These are phyloP conservation scores for Raffaelea arxii DNA, from an alignment of 2,329 filamentous ascomycete species.

Conservation along the genomic window DNA sequence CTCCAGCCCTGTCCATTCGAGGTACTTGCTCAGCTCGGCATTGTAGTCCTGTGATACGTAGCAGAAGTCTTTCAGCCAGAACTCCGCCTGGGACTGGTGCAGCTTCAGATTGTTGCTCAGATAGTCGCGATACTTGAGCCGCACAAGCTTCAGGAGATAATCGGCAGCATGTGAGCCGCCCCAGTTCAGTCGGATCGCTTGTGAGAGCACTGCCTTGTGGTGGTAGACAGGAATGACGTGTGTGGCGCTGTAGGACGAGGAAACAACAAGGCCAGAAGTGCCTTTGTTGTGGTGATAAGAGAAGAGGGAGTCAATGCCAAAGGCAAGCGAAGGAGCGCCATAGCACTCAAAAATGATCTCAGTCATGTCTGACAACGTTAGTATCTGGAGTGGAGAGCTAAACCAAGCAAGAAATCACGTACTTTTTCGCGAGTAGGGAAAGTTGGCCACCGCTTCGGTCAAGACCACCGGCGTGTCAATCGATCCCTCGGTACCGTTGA, in stretches of 20 bases:
- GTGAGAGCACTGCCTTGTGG: slow-evolving; percentile 70
- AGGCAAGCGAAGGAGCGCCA: slow-evolving; percentile 76
- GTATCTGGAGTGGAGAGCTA: background rate
- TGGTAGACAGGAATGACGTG: slow-evolving; percentile 92
- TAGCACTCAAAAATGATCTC: slow-evolving; percentile 98
- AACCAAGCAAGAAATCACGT: slow-evolving; percentile 22
- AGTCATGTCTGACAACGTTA: slow-evolving; percentile 63
- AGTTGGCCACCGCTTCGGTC: slow-evolving; percentile 89
- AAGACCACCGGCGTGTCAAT: slow-evolving; percentile 86
- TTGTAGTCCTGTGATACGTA: slow-evolving; percentile 83
- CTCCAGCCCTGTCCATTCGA: slow-evolving; percentile 89
- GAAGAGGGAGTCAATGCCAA: slow-evolving; percentile 94
- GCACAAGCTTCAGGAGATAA: slow-evolving; percentile 81
- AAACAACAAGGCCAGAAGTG: slow-evolving; percentile 76
- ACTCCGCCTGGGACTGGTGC: slow-evolving; percentile 76
- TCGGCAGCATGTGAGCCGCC: slow-evolving; percentile 84
- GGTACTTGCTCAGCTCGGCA: slow-evolving; percentile 60
- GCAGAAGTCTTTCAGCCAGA: slow-evolving; percentile 80
- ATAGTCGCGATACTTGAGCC: slow-evolving; percentile 69
- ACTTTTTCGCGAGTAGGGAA: slow-evolving; percentile 84
- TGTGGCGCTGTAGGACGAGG: slow-evolving; percentile 86
- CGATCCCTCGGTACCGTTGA: slow-evolving; percentile 63
- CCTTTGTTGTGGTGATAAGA: slow-evolving; percentile 91
- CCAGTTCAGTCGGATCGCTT: slow-evolving; percentile 89
- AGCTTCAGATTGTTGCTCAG: slow-evolving; percentile 71